phyloP scores from a whole-genome alignment of 108 stramenopile species.

The Conticribra guillardii region DNA sequence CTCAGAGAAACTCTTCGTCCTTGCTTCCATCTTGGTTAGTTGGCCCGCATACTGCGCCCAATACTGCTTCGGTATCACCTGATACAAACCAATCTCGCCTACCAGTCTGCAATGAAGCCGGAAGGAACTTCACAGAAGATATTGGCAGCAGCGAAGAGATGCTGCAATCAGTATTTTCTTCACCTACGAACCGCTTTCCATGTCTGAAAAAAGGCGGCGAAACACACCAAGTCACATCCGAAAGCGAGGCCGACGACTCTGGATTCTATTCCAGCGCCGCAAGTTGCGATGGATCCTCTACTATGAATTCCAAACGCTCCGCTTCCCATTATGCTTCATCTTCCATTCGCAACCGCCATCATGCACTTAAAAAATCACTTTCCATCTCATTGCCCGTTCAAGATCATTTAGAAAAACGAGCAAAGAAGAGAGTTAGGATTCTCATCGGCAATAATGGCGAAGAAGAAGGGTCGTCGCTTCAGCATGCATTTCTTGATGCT shows the following conservation, averaged over 20 bases:
- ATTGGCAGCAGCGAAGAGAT: not conserved
- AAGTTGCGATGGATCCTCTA: slow-evolving; percentile 8
- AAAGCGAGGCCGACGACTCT: slow-evolving; percentile 35
- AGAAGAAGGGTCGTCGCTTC: not conserved
- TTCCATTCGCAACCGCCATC: too few species aligned
- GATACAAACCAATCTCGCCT: too few species aligned
- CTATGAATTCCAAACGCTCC: too few species aligned
- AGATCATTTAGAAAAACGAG: not conserved
- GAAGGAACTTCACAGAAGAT: not conserved
- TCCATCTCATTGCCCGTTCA: not conserved
- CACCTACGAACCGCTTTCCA: not conserved
- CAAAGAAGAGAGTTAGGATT: slow-evolving; percentile 13
- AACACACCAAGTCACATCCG: slow-evolving; percentile 15
- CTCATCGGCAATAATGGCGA: not conserved
- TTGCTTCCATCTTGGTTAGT: not conserved
- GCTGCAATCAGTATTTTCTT: too few species aligned
- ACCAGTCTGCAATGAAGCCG: not conserved
- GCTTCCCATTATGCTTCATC: not conserved
- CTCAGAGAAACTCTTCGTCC: too few species aligned
- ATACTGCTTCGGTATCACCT: not conserved
- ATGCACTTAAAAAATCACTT: not conserved
- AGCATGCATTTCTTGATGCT: slow-evolving; percentile 1
- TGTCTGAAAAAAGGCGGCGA: not conserved
- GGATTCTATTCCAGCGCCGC: not conserved
- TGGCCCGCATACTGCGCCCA: not conserved